Base-by-base conservation (phyloP, 768 basidiomycete genomes). In the Panus rudis region DNA sequence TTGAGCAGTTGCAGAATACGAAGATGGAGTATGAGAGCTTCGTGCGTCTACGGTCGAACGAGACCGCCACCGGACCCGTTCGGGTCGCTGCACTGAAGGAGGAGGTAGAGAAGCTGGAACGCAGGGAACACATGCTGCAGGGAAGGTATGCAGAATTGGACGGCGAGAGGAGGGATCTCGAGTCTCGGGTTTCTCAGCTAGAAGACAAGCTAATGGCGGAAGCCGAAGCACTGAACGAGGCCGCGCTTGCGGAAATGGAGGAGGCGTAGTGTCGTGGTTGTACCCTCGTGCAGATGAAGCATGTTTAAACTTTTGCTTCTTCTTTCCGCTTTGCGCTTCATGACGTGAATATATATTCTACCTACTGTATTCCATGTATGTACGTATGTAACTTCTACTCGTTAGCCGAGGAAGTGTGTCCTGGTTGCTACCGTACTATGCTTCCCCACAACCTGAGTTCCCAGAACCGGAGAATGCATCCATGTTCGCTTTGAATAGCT, bases 131-230 rank as follows among this genome's bases (percentile, higher is more conserved):
- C 42, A 63, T 77, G 53, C 65, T 96, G 52, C 96, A 99, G 64
- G 75, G 75, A 51, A 68, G 79, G 38, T 96, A 94, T 62, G 79
- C 77, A n/a, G 92, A 92, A 52, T 61, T 98, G 48, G 79, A 83
- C 44, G 66, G 70, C 45, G 84, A 92, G 64, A 69, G 78, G 53
- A 64, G 72, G 39, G 83, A 84, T 38, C 65, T 75, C 3, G 72
- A 75, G 53, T 68, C 64, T 17, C 71, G 81, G 37, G 72, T 89
- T 24, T 71, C 70, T 3, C 63, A 57, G 35, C 65, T 90, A 56
- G 93, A 97, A 60, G 93, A 96, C 64, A 79, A 77, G 66, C 63
- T 94, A 52, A 91, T 91, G 84, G 73, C 68, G 4, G 84, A 90
- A 59, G 87, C 86, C 3, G 89, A 90, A 63, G 83, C 78, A 7